These are phyloP conservation scores for Beauveria scarabaeidicola DNA, from an alignment of 2,329 filamentous ascomycete species.

Conservation along the genomic window DNA sequence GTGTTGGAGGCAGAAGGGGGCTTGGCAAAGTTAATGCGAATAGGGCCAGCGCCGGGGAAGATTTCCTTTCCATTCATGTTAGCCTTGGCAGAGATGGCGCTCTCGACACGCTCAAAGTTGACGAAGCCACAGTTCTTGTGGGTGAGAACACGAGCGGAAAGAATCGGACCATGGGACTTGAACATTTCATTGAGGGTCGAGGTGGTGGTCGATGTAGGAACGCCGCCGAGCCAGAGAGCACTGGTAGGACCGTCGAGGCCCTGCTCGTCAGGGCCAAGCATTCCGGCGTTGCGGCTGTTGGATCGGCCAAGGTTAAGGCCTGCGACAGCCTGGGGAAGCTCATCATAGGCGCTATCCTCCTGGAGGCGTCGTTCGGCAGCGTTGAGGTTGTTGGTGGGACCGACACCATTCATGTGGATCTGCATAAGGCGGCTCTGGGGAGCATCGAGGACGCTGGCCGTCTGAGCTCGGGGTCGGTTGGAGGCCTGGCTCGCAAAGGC, in stretches of 20 bases:
- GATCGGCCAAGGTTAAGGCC: conserved; percentile 64
- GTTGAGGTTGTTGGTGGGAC: conserved; percentile 62
- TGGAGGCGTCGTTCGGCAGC: conserved; percentile 65
- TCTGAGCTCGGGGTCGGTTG: conserved; percentile 79
- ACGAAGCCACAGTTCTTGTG: conserved; percentile 99
- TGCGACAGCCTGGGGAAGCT: conserved; percentile 73
- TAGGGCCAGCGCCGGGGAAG: conserved; percentile 89
- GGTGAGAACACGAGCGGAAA: conserved; percentile 86
- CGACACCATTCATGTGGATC: conserved; percentile 65
- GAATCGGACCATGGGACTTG: conserved; percentile 80
- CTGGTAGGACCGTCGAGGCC: conserved; percentile 83
- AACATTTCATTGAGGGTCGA: conserved; percentile 95
- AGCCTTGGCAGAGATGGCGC: conserved; percentile 79
- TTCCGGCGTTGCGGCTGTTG: conserved; percentile 56
- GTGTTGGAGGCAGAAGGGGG: conserved; percentile 85
- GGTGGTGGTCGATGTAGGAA: conserved; percentile 92
- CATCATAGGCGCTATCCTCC: conserved; percentile 71
- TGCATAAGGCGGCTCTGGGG: conserved; percentile 58
- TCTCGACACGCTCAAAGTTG: conserved; percentile 89
- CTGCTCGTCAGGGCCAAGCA: conserved; percentile 66
- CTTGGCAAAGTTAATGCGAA: conserved; percentile 95
- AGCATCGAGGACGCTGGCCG: conserved; percentile 82
- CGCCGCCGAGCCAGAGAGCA: conserved; percentile 93
- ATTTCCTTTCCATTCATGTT: conserved; percentile 95
- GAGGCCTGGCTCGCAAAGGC: conserved; percentile 81